Percentiles rank a stretch among this genome's conserved stretches.
phyloP scores from a whole-genome alignment of 257 asterid species.

The Paraleonurus japonicus region DNA sequence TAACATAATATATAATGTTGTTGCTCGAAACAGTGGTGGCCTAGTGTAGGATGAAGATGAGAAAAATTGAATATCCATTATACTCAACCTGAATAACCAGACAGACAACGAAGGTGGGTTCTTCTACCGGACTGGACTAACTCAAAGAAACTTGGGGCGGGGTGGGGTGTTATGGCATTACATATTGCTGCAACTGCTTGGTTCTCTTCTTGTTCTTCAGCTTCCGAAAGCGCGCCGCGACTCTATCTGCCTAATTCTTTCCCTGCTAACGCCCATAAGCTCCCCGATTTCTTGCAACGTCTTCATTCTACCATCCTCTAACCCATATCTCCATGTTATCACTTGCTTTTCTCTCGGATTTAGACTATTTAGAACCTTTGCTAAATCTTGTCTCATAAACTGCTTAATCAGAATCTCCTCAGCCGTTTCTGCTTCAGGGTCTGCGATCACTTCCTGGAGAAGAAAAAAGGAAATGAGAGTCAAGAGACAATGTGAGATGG shows the following conservation, averaged over 20 bases:
- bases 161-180: slow-evolving; percentile 32
- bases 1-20: slow-evolving; percentile 8
- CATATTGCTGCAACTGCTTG: slow-evolving; percentile 71
- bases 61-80: slow-evolving; percentile 16
- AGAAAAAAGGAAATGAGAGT: neutral
- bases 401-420: slow-evolving; percentile 76
- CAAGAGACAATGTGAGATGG: no score
- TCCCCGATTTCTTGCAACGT: slow-evolving; percentile 95
- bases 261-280: slow-evolving; percentile 87
- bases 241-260: slow-evolving; percentile 89
- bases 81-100: slow-evolving; percentile 24
- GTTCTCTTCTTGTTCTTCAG: slow-evolving; percentile 88
- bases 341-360: slow-evolving; percentile 84
- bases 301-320: slow-evolving; percentile 80
- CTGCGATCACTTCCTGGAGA: slow-evolving; percentile 73
- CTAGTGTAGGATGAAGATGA: neutral
- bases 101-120: slow-evolving; percentile 34
- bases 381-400: slow-evolving; percentile 76
- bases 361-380: slow-evolving; percentile 66
- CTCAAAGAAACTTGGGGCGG: neutral
- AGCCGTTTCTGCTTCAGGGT: slow-evolving; percentile 81
- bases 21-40: neutral
- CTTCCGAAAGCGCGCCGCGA: slow-evolving; percentile 83
- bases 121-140: slow-evolving; percentile 24
- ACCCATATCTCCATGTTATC: slow-evolving; percentile 75